Evolutionary conservation across 2,329 filamentous ascomycete species (phyloP).

Genomic region (Aspergillus fischeri): DNA sequence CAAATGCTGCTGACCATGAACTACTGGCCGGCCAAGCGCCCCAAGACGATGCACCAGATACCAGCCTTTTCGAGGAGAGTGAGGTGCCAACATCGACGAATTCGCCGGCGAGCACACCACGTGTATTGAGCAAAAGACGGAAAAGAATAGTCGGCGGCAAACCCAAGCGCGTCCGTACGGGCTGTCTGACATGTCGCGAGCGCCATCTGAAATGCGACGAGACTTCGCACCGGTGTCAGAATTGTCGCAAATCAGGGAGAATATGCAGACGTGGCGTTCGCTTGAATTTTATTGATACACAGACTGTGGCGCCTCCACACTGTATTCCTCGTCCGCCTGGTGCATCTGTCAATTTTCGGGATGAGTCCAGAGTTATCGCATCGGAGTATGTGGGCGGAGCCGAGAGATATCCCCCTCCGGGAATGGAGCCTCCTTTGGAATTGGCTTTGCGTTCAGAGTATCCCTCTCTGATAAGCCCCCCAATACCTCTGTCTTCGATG

Average conservation of each 20-base stretch:
- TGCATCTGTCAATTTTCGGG: slow-evolving; percentile 73
- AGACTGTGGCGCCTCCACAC: slow-evolving; percentile 64
- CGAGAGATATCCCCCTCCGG: slow-evolving; percentile 63
- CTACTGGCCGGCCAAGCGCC: neutral
- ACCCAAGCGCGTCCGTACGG: slow-evolving; percentile 82
- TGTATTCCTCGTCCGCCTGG: slow-evolving; percentile 57
- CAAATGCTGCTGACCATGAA: neutral
- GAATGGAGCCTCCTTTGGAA: slow-evolving; percentile 33
- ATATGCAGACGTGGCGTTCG: slow-evolving; percentile 81
- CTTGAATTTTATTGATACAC: slow-evolving; percentile 87
- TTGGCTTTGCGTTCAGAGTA: slow-evolving; percentile 3
- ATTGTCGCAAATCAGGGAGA: slow-evolving; percentile 83
- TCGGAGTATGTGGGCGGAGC: slow-evolving; percentile 82
- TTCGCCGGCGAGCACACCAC: slow-evolving; percentile 6
- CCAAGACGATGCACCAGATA: slow-evolving; percentile 4
- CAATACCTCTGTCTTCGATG: slow-evolving; percentile 46
- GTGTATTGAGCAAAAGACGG: slow-evolving; percentile 16
- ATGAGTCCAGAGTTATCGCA: slow-evolving; percentile 85
- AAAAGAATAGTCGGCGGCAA: slow-evolving; percentile 45
- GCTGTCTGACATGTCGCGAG: slow-evolving; percentile 85
- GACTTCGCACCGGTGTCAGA: slow-evolving; percentile 61
- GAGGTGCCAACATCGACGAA: slow-evolving; percentile 11
- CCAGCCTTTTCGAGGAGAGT: slow-evolving; percentile 9
- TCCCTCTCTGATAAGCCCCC: slow-evolving; percentile 9
- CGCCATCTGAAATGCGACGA: slow-evolving; percentile 91